Evolutionary conservation across 257 asterid genomes (phyloP), one percentile per base, ranked within the genome.

Genomic region (Penstemon eatonii): DNA sequence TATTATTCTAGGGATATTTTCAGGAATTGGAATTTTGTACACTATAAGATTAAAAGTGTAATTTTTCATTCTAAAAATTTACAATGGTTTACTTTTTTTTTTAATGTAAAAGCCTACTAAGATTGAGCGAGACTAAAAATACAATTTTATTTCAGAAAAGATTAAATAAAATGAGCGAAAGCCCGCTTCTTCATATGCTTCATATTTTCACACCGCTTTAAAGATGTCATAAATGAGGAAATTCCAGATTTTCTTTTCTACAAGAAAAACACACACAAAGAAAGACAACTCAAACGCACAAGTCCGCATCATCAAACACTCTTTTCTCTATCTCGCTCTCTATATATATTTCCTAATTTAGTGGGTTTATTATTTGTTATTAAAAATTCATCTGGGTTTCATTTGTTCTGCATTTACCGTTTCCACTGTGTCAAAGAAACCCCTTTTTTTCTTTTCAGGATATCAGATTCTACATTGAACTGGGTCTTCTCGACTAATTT

Each of bases 141-240:
- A 0, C 2, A 25, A 25, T 25, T 25, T 25, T 25, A 25, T 25
- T 25, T 25, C 33, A 1, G 33, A 25, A 25, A 25, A 25, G 33
- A 25, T 25, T 25, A 25, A 18, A 62, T 33, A 8, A 63, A 52
- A 59, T 42, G 36, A 44, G 15, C 11, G 67, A 41, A 60, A 51
- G 81, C 37, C 85, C 87, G 81, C 74, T 77, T 79, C 78, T 79
- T 79, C 81, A 77, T 78, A 76, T 75, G 67, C 74, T 60, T 69
- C 81, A 82, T 80, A 64, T 69, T 70, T 72, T 66, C 78, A 9
- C 76, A 80, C 83, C 67, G 46, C 75, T 65, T 77, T 57, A 55
- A 56, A 51, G 51, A 52, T 52, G 19, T 61, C 10, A 9, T 49
- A 64, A 33, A 60, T 62, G 10, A 63, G 40, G 2, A 59, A 66